Evolutionary conservation across 495 filamentous ascomycete genomes (phyloP), one percentile per base, ranked within the genome.

Genomic region (Amphirosellinia nigrospora): DNA sequence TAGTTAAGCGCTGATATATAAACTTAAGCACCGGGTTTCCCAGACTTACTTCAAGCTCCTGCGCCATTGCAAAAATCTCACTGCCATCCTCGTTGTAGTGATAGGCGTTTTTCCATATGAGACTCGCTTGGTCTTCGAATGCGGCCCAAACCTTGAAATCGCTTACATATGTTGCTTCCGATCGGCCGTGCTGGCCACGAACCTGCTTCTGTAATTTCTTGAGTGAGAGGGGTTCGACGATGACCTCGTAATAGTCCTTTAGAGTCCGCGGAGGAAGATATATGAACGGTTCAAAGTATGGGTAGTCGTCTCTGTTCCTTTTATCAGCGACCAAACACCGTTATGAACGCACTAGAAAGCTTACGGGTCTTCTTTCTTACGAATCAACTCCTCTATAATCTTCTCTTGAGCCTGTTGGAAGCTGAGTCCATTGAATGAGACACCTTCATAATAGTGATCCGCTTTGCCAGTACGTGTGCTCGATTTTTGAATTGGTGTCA

Each of bases 81-180:
- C 94, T 97, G 3, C 86, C 92, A 73, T 96, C 94, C 74, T 96
- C 94, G 72, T 97, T 97, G 79, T 94, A 97, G 36, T 89, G 87
- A 60, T 90, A 88, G 5, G 94, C 94, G 80, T 97, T 97, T 45
- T 85, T 87, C 92, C 93, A 96, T 36, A 97, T 90, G 64, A 90
- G 86, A 71, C 86, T 89, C 55, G 92, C 83, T 68, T 91, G 92
- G 15, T 91, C 87, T 78, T 94, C 93, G 68, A 97, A 95, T 4
- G 88, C 84, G 50, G 88, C 80, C 94, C 94, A 97, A 28, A 79
- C 89, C 71, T 91, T 91, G 78, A 93, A 90, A 39, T 91, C 88
- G 34, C 89, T 92, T 15, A 86, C 78, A n/a, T 86, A 88, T 1
- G 91, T 90, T 4, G 86, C 84, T 41, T 86, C 84, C 60, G 87